Evolutionary conservation across 441 rosid species (phyloP), one percentile per base, ranked within the genome.

Genomic region (Hura crepitans): DNA sequence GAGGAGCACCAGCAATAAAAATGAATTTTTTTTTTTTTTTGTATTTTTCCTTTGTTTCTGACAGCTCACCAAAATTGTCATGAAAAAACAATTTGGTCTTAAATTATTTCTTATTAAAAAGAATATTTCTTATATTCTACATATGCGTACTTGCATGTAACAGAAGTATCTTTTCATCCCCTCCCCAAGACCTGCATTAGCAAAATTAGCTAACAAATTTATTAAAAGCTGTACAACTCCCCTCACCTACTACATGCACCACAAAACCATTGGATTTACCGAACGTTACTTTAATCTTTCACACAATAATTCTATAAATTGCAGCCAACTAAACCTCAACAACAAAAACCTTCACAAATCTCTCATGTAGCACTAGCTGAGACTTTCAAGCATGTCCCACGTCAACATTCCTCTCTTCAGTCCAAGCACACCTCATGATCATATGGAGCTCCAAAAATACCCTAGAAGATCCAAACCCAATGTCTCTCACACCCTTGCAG

Each of bases 401-500:
- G 2, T 5, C n/a, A 4, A 6, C 33, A 20, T 49, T 23, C 62
- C 73, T 11, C 8, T 70, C 47, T 70, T 59, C 28, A 70, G 1
- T 47, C 43, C 56, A n/a, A 43, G 62, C 39, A 42, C 39, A 35
- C 39, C 39, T 4, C 37, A 33, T n/a, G n/a, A 71, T 12, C 35
- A 79, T 30, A 50, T 77, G 70, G 88, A 86, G 77, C 83, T 80
- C 70, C 87, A 79, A 62, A 78, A 72, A 4, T 63, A 42, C 75
- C 71, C 86, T 0, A 66, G 59, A 49, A 70, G 46, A 45, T 63
- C 72, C 45, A 80, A 60, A 23, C 66, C 86, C 43, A 20, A 70
- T 15, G 82, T 77, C 66, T 79, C 96, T 25, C 76, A 75, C 39
- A 79, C 92, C 8, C 84, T 90, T 4, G 88, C 88, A 0, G 91